A percentile compares a stretch with the other conserved stretches of the same genome.
phyloP scores from a whole-genome alignment of 306 rosid species.

The Mucuna pruriens region DNA sequence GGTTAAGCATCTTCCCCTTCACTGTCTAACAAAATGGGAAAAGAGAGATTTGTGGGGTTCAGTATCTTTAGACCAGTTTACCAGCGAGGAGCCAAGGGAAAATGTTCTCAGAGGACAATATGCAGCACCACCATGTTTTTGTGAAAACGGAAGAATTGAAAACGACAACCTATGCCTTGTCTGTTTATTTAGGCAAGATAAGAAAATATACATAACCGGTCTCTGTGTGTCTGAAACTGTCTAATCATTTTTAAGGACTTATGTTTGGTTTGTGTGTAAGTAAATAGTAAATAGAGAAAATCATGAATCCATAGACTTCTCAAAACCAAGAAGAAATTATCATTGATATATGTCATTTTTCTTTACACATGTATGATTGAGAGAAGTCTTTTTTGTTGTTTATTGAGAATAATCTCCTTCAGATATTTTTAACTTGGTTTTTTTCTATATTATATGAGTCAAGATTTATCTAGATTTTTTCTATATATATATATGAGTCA shows the following conservation, averaged over 20 bases:
- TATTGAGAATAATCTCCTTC: too few relatives aligned
- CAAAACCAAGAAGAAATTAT: background rate
- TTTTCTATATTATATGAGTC: too few relatives aligned
- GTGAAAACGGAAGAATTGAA: slow-evolving; percentile 41
- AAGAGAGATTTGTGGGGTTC: slow-evolving; percentile 67
- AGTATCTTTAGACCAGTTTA: slow-evolving; percentile 34
- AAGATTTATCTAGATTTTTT: too few relatives aligned
- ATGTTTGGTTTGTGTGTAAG: background rate
- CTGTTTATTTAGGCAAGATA: slow-evolving; percentile 25
- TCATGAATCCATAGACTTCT: background rate
- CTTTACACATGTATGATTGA: too few relatives aligned
- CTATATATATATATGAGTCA: too few relatives aligned
- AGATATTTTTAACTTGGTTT: too few relatives aligned
- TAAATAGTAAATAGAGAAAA: background rate
- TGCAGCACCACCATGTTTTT: slow-evolving; percentile 32
- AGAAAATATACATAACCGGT: background rate
- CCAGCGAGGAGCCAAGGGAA: slow-evolving; percentile 36
- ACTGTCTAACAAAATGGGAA: slow-evolving; percentile 43
- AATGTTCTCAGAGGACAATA: slow-evolving; percentile 45
- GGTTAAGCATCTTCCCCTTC: slow-evolving; percentile 37
- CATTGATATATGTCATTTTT: too few relatives aligned
- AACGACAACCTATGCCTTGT: slow-evolving; percentile 38
- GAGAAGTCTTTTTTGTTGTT: too few relatives aligned
- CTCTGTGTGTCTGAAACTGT: background rate
- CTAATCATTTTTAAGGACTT: background rate